Conservation (phyloP, 257 asterid genomes). For the Rhazya stricta region DNA sequence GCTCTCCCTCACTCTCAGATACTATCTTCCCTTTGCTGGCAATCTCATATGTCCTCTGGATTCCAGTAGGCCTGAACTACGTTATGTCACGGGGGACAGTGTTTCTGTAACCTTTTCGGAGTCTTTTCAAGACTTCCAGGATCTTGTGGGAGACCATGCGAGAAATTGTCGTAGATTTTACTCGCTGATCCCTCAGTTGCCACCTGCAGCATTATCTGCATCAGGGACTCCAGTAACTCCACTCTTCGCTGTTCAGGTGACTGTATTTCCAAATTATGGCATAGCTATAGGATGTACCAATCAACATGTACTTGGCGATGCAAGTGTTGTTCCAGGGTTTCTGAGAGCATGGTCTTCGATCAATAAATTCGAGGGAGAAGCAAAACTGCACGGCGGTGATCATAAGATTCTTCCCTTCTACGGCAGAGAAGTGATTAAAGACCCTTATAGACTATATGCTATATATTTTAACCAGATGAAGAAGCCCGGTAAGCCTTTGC, state of each 20-base stretch:
- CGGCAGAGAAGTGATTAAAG: neutral
- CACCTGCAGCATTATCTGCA: neutral
- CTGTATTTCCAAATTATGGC: slow-evolving; percentile 28
- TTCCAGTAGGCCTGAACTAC: slow-evolving; percentile 14
- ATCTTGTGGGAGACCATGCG: slow-evolving; percentile 21
- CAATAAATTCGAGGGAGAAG: slow-evolving; percentile 10
- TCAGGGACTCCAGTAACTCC: neutral
- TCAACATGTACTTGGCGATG: slow-evolving; percentile 32
- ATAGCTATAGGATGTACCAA: slow-evolving; percentile 23
- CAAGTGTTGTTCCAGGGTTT: slow-evolving; percentile 16
- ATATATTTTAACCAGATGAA: too few species aligned
- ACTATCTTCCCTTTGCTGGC: slow-evolving; percentile 45
- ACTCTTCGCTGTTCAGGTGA: neutral
- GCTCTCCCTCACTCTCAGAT: slow-evolving; percentile 39
- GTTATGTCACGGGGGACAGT: slow-evolving; percentile 27
- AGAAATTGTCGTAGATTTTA: slow-evolving; percentile 23
- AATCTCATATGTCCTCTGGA: slow-evolving; percentile 20
- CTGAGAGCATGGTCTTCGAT: slow-evolving; percentile 26
- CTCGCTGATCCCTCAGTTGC: slow-evolving; percentile 28
- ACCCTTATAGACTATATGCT: too few species aligned
- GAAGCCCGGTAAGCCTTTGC: too few species aligned
- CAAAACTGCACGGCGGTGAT: neutral
- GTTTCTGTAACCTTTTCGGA: slow-evolving; percentile 31
- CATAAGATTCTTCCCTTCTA: neutral
- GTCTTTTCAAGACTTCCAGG: slow-evolving; percentile 21